A percentile compares a stretch with the other conserved stretches of the same genome.
These are phyloP conservation scores for Agapanthus africanus DNA, from an alignment of 106 monocot species.

Conservation along the genomic window DNA sequence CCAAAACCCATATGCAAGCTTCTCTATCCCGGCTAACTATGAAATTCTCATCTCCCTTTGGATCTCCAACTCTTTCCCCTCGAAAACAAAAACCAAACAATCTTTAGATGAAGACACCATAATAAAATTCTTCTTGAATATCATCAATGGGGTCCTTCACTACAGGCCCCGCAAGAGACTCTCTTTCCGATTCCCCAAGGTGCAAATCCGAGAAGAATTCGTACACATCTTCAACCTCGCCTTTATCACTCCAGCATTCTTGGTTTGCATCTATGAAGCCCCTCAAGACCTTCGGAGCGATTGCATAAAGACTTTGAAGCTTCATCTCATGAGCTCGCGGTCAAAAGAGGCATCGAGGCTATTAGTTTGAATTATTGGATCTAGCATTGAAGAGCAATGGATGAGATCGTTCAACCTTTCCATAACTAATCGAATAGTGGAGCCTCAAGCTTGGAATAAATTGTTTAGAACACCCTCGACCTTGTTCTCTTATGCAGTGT, in stretches of 20 bases:
- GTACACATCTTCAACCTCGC: conserved; percentile 50
- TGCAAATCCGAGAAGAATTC: conserved; percentile 24
- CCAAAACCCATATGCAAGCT: conserved; percentile 27
- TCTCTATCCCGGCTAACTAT: conserved; percentile 42
- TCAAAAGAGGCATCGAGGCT: conserved; percentile 31
- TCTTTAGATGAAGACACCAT: conserved; percentile 24
- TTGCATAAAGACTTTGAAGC: conserved; percentile 43
- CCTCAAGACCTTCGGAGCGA: conserved; percentile 44
- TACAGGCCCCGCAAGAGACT: conserved; percentile 47
- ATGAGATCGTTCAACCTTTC: conserved; percentile 67
- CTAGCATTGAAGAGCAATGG: conserved; percentile 73
- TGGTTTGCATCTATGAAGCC: conserved; percentile 79
- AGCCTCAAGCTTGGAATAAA: conserved; percentile 28
- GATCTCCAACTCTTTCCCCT: conserved; percentile 46
- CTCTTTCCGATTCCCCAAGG: conserved; percentile 24
- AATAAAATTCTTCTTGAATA: conserved; percentile 31
- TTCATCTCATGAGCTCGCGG: conserved; percentile 28
- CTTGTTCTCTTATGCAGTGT: conserved; percentile 59
- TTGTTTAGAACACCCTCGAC: conserved; percentile 36
- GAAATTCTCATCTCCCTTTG: conserved; percentile 57
- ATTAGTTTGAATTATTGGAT: conserved; percentile 42
- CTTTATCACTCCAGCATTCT: conserved; percentile 50
- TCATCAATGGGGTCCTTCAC: conserved; percentile 45
- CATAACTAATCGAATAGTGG: conserved; percentile 54
- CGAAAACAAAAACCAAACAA: conserved; percentile 19